Evolutionary conservation across 2,329 filamentous ascomycete species (phyloP), one percentile per base, ranked within the genome.

Genomic region (Talaromyces sp.): DNA sequence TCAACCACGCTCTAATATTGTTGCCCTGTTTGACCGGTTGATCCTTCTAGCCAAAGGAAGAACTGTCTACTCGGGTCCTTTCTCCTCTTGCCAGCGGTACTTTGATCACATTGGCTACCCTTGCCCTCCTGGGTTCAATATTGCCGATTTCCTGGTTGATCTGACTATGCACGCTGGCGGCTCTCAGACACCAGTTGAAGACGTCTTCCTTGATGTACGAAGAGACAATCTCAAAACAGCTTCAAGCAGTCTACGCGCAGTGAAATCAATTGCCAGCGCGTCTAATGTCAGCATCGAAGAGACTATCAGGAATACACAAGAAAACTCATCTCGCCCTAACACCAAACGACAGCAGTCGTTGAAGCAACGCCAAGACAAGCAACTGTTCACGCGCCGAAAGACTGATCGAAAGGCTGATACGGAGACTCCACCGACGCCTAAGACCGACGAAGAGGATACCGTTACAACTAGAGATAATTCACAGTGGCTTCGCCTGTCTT

Each of bases 71-170:
- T 97, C 94, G 2, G 94, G 94, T 0, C 89, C 91, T 1, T 96
- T 97, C 70, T 79, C 84, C 1, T 86, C 86, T 63, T 99, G 94
- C 70, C 94, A 99, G 71, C 79, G 84, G 19, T 99, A 97, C 70
- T 99, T 99, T 66, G 91, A 97, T 68, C 82, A 85, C 48, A 87
- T 96, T 61, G 95, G 94, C 43, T 99, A 97, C 72, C 80, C 89
- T 51, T 99, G 95, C 69, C 94, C 94, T 10, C 88, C 92, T 22
- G 95, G 95, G 2, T 99, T 97, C 82, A 99, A 99, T 68, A 97
- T 99, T 73, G 94, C 94, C 3, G 94, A 99, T 72, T 99, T 97
- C 69, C 83, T 99, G 5, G 92, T 99, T 31, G 94, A 99, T 71
- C 81, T 99, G 40, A 97, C 94, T 0, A 97, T 99, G 93, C 94